These are phyloP conservation scores for Enteropsectra breve DNA, from an alignment of 371 early-diverging fungal genomes.

Conservation along the genomic window DNA sequence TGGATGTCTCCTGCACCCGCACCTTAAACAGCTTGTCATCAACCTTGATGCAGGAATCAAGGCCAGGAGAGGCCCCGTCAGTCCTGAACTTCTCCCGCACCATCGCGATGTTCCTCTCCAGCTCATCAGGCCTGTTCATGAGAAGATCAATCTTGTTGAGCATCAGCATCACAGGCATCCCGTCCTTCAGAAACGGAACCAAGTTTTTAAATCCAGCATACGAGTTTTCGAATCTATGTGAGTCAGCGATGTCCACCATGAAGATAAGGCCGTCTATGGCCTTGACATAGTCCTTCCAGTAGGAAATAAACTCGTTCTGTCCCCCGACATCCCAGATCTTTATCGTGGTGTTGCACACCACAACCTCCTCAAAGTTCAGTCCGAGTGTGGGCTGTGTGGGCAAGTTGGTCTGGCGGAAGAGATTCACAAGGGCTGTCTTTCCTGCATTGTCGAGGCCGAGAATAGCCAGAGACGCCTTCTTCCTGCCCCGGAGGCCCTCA, in stretches of 20 bases:
- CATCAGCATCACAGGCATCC: conserved; percentile 41
- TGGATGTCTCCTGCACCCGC: background rate
- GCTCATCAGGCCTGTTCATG: conserved; percentile 13
- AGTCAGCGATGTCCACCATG: conserved; percentile 82
- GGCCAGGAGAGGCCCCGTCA: background rate
- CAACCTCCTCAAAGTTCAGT: conserved; percentile 61
- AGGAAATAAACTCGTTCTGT: conserved; percentile 59
- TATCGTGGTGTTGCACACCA: conserved; percentile 56
- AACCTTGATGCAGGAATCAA: background rate
- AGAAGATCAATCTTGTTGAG: conserved; percentile 50
- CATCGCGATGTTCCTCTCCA: conserved; percentile 3
- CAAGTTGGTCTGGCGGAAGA: conserved; percentile 68
- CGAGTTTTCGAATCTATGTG: conserved; percentile 74
- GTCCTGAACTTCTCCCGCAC: conserved; percentile 3
- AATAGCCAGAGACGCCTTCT: conserved; percentile 60
- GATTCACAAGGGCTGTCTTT: conserved; percentile 66
- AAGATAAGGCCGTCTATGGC: conserved; percentile 68
- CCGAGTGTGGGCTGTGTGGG: conserved; percentile 86
- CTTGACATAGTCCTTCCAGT: conserved; percentile 61
- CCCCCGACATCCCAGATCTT: conserved; percentile 63
- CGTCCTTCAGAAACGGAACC: conserved; percentile 42
- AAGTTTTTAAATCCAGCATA: conserved; percentile 62
- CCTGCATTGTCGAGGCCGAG: conserved; percentile 69
- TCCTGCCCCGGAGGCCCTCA: conserved; percentile 3
- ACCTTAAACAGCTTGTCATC: conserved; percentile 14